Conservation (phyloP, 1,139 yeast genomes). For the Pichia sp. region DNA sequence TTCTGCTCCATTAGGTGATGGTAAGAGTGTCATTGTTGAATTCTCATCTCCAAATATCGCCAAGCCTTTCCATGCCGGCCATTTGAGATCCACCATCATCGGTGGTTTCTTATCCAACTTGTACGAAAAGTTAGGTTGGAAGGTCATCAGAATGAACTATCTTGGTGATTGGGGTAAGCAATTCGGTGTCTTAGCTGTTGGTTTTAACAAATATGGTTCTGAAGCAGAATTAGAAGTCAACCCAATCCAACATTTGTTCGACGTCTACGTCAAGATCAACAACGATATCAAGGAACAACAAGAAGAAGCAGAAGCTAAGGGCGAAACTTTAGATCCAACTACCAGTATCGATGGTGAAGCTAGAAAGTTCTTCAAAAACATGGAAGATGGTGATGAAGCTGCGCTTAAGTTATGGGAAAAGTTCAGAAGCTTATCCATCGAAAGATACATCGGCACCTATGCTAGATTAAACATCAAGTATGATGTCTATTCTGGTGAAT, state of each 20-base stretch:
- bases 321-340: constrained; percentile 54
- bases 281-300: constrained; percentile 69
- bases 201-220: constrained; percentile 80
- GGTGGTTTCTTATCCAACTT: constrained; percentile 96
- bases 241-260: constrained; percentile 94
- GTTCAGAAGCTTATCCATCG: constrained; percentile 89
- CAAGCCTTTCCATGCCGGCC: constrained; percentile 99
- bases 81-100: constrained; percentile 94
- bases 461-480: constrained; percentile 87
- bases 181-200: constrained; percentile 94
- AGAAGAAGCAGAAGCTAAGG: constrained; percentile 35
- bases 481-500: constrained; percentile 93
- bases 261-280: constrained; percentile 88
- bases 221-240: constrained; percentile 70
- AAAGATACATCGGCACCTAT: constrained; percentile 81
- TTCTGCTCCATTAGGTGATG: constrained; percentile 67
- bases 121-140: constrained; percentile 89
- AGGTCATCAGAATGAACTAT: constrained; percentile 87
- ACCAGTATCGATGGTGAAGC: constrained; percentile 75
- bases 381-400: constrained; percentile 92
- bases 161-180: constrained; percentile 99
- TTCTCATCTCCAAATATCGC: constrained; percentile 99
- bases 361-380: constrained; percentile 78
- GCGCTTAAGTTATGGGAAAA: constrained; percentile 81
- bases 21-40: constrained; percentile 76